Evolutionary conservation across 1,284 basidiomycete species (phyloP).

Genomic region (Megacollybia platyphylla): DNA sequence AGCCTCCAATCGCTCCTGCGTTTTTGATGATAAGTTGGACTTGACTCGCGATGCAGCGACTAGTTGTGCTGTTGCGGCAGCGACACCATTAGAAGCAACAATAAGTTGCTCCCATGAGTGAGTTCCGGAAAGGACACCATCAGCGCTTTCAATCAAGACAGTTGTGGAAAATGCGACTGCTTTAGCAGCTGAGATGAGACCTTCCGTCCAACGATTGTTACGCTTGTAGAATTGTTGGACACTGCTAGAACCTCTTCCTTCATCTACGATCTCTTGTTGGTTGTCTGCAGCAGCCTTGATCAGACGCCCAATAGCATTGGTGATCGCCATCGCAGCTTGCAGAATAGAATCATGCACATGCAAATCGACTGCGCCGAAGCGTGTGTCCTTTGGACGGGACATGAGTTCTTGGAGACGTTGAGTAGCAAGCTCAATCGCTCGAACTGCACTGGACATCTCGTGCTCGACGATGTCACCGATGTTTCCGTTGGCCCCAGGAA

Average conservation of each 20-base stretch:
- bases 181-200: slow-evolving; percentile 95
- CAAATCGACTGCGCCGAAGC: slow-evolving; percentile 83
- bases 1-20: slow-evolving; percentile 90
- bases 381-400: slow-evolving; percentile 74
- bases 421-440: slow-evolving; percentile 90
- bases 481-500: slow-evolving; percentile 80
- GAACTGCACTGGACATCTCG: slow-evolving; percentile 91
- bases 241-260: slow-evolving; percentile 86
- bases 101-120: slow-evolving; percentile 98
- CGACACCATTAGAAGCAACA: slow-evolving; percentile 97
- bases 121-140: slow-evolving; percentile 93
- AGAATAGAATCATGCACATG: slow-evolving; percentile 99
- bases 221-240: slow-evolving; percentile 98
- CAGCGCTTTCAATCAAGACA: slow-evolving; percentile 93
- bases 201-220: slow-evolving; percentile 99
- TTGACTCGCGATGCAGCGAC: slow-evolving; percentile 98
- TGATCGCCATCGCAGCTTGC: slow-evolving; percentile 87
- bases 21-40: slow-evolving; percentile 96
- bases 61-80: slow-evolving; percentile 92
- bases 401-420: slow-evolving; percentile 84
- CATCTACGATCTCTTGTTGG: slow-evolving; percentile 95
- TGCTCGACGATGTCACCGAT: slow-evolving; percentile 95
- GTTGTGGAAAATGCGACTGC: slow-evolving; percentile 97
- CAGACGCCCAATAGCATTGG: slow-evolving; percentile 86
- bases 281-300: slow-evolving; percentile 96